Evolutionary conservation across 2,329 filamentous ascomycete species (phyloP), one percentile per base, ranked within the genome.

Genomic region (Salinomyces thailandicus): DNA sequence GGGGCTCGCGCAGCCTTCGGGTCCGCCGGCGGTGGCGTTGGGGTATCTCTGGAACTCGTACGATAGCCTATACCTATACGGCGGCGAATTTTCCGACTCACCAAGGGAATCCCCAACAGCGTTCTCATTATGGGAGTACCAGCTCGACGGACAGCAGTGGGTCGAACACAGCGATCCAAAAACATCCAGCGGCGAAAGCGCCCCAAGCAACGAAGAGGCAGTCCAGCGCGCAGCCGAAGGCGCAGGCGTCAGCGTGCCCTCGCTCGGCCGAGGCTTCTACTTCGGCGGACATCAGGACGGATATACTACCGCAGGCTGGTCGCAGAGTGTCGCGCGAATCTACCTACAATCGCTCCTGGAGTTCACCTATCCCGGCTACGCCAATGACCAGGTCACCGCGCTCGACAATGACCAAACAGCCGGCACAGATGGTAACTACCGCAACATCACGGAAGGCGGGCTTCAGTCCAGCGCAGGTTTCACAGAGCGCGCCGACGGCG

Each of bases 11-110:
- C 68, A 70, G 43, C 79, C 80, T 1, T 74, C 72, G 7, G 82
- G 81, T 0, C 81, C 81, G 1, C 82, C 82, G 1, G 69, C 77
- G 3, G 73, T 87, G 9, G 73, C 81, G 0, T 71, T 81, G 30
- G 82, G 81, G n/a, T 80, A 79, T 45, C 67, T 87, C 1, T 87
- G 82, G 81, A 75, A 79, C 50, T 81, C 81, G 31, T 75, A 76
- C 51, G 67, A 77, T 36, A 75, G 74, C 9, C 63, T 87, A 0
- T 86, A 72, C 52, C 68, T 86, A 3, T 87, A 86, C 47, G 82
- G 82, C 13, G 82, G 82, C 13, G 68, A 84, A 47, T 85, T 79
- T 49, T 78, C 79, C 1, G 79, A 83, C 46, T 69, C 66, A 11
- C 77, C 79, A 0, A 60, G 64, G 5, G 63, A 59, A 5, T 60